Conservation (phyloP, 805 yeast genomes). For the Lipomyces kockii region DNA sequence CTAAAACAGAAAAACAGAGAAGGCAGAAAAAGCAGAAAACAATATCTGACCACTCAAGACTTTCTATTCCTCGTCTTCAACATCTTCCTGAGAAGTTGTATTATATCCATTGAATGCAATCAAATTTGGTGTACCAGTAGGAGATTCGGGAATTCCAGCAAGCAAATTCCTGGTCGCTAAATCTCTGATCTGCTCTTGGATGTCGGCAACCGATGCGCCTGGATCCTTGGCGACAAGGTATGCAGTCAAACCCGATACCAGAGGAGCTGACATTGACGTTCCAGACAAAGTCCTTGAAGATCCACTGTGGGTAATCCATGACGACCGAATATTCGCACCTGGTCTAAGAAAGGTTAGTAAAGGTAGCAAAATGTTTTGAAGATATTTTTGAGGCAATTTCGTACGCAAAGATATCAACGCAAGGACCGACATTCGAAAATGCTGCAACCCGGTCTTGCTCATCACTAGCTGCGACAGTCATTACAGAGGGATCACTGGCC, state of each 20-base stretch:
- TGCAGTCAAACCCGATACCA: slow-evolving; percentile 86
- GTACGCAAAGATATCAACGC: slow-evolving; percentile 46
- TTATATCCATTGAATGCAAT: slow-evolving; percentile 25
- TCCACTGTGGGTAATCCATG: slow-evolving; percentile 40
- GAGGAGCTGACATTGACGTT: slow-evolving; percentile 98
- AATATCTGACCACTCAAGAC: neutral
- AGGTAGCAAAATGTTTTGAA: slow-evolving; percentile 40
- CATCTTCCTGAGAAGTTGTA: neutral
- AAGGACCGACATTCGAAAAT: slow-evolving; percentile 32
- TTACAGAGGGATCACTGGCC: slow-evolving; percentile 85
- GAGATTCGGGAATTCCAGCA: slow-evolving; percentile 3
- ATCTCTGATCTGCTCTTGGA: slow-evolving; percentile 38
- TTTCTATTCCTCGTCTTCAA: neutral
- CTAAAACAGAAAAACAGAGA: neutral
- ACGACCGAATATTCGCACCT: slow-evolving; percentile 75
- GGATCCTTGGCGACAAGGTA: slow-evolving; percentile 49
- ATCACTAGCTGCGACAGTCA: slow-evolving; percentile 49
- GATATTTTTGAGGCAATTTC: slow-evolving; percentile 58
- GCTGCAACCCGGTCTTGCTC: slow-evolving; percentile 19
- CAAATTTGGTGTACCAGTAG: slow-evolving; percentile 19
- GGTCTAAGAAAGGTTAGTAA: slow-evolving; percentile 54
- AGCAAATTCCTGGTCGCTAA: slow-evolving; percentile 17
- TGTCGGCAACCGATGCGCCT: slow-evolving; percentile 31
- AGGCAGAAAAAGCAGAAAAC: neutral
- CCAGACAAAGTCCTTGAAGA: slow-evolving; percentile 50